Percentiles rank a stretch among this genome's conserved stretches.
Evolutionary conservation across 768 basidiomycete genomes (phyloP).

Genomic region (Pleurotus tuber-regium): DNA sequence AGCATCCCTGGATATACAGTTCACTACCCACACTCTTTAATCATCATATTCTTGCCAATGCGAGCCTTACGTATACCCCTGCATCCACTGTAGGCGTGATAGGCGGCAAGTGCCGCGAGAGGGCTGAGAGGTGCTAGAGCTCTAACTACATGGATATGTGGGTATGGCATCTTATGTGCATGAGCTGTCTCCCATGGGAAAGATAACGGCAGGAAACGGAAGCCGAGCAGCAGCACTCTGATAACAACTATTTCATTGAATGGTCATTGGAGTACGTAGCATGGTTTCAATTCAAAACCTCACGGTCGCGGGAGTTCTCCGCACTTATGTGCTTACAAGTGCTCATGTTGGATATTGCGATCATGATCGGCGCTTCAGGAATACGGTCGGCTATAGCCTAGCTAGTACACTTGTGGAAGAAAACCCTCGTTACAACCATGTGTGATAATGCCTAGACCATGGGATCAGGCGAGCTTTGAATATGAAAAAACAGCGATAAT

Average conservation of each 20-base stretch:
- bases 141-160: conserved; percentile 8
- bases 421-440: too few relatives aligned
- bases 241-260: neutral
- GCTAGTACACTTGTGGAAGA: too few relatives aligned
- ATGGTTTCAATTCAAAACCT: neutral
- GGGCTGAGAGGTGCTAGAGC: neutral
- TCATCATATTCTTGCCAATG: too few relatives aligned
- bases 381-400: too few relatives aligned
- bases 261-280: neutral
- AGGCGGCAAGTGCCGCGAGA: neutral
- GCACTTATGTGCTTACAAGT: neutral
- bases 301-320: neutral
- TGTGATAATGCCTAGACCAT: too few relatives aligned
- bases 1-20: too few relatives aligned
- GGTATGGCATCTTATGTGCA: neutral
- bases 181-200: neutral
- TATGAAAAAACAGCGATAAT: too few relatives aligned
- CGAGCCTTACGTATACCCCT: too few relatives aligned
- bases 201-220: neutral
- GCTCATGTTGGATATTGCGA: neutral
- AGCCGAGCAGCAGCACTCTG: neutral
- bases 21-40: too few relatives aligned
- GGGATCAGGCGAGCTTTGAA: neutral
- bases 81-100: too few relatives aligned
- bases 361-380: neutral